Conservation (phyloP, 179 eudicot species). For the Beta corolliflora region DNA sequence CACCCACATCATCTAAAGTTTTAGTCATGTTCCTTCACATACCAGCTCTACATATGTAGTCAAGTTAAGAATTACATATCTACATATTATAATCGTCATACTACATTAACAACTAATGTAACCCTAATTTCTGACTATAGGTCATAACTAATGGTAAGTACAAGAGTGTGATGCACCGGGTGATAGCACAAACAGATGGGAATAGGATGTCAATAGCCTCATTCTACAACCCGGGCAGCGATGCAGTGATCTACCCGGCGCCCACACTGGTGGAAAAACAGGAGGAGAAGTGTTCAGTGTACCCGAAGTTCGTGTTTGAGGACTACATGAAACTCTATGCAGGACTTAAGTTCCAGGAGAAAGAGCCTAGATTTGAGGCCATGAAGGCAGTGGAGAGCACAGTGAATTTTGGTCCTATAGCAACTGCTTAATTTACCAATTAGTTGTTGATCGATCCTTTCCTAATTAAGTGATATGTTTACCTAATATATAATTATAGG, state of each 20-base stretch:
- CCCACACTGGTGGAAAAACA: constrained; percentile 41
- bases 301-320: constrained; percentile 73
- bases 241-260: constrained; percentile 73
- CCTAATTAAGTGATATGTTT: constrained; percentile 14
- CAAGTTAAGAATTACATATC: too few species aligned
- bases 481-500: not conserved
- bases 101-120: not conserved
- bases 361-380: constrained; percentile 81
- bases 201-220: constrained; percentile 79
- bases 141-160: constrained; percentile 83
- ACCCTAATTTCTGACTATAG: constrained; percentile 26
- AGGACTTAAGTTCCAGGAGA: constrained; percentile 69
- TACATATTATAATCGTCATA: too few species aligned
- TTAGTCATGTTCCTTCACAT: not conserved
- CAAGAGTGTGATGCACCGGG: constrained; percentile 77
- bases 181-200: constrained; percentile 65
- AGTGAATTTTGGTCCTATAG: constrained; percentile 27
- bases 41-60: not conserved
- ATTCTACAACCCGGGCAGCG: constrained; percentile 77
- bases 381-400: constrained; percentile 51
- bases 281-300: constrained; percentile 27
- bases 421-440: constrained; percentile 20
- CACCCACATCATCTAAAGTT: not conserved
- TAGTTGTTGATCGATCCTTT: not conserved
- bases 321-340: constrained; percentile 84